phyloP scores from a whole-genome alignment of 2,329 filamentous ascomycete genomes.

The Ceratocystis cacaofunesta region DNA sequence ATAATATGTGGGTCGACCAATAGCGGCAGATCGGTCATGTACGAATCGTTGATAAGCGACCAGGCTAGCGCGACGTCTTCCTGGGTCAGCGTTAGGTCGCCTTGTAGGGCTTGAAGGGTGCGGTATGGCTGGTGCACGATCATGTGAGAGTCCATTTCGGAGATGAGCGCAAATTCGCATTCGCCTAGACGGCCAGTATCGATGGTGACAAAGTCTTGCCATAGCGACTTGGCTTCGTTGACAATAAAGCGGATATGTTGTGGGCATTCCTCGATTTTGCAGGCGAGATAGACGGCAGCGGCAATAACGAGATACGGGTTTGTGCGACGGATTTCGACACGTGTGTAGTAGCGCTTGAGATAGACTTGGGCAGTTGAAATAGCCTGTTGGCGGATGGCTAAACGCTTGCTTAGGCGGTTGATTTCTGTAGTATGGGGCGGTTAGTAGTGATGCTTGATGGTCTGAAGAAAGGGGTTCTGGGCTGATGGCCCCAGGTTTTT shows the following conservation, averaged over 20 bases:
- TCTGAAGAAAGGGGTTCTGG: background rate
- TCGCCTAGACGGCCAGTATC: conserved; percentile 79
- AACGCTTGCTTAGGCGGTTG: conserved; percentile 65
- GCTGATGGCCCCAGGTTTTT: background rate
- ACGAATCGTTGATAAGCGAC: conserved; percentile 81
- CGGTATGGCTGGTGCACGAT: conserved; percentile 87
- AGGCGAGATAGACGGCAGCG: conserved; percentile 88
- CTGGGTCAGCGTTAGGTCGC: conserved; percentile 53
- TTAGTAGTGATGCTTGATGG: background rate
- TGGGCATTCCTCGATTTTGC: conserved; percentile 95
- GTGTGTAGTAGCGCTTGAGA: conserved; percentile 82
- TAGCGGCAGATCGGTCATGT: conserved; percentile 79
- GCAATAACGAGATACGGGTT: conserved; percentile 87
- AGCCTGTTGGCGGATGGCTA: conserved; percentile 76
- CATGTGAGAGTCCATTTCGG: conserved; percentile 76
- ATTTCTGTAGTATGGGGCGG: conserved; percentile 43
- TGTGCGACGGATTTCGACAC: conserved; percentile 78
- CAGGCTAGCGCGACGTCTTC: conserved; percentile 68
- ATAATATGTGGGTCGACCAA: conserved; percentile 75
- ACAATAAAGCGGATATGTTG: conserved; percentile 90
- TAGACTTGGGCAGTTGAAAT: conserved; percentile 91
- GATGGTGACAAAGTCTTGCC: conserved; percentile 61
- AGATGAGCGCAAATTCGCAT: conserved; percentile 86
- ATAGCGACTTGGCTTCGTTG: conserved; percentile 69
- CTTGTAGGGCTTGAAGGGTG: conserved; percentile 56